Conservation (phyloP, 805 yeast species). For the Isabelozyma heimii region DNA sequence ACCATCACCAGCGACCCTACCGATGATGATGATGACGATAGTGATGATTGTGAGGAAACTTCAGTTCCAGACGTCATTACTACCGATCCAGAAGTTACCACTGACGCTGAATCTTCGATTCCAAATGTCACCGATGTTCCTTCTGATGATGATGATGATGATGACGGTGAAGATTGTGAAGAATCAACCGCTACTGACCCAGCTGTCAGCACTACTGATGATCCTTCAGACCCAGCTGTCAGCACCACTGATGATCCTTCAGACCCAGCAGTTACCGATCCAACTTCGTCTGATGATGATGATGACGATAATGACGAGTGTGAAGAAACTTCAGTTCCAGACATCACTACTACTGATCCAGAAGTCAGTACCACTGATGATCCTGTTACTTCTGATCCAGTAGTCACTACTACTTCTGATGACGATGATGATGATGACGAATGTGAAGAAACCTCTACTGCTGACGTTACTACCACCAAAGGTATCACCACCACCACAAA, state of each 20-base stretch:
- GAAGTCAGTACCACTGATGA: background rate
- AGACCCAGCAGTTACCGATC: too few species aligned
- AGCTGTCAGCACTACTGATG: background rate
- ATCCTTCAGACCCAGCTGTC: background rate
- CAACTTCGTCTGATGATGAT: conserved; percentile 4
- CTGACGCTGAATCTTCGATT: background rate
- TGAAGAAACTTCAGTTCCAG: conserved; percentile 4
- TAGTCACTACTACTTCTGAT: too few species aligned
- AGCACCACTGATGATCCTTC: conserved; percentile 3
- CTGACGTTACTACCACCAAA: background rate
- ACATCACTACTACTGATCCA: conserved; percentile 3
- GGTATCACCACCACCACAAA: conserved; percentile 5
- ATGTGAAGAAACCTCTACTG: conserved; percentile 3
- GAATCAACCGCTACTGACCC: background rate
- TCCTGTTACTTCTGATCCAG: background rate
- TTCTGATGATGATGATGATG: conserved; percentile 6
- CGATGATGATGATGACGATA: conserved; percentile 10
- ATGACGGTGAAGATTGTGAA: conserved; percentile 5
- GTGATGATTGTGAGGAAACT: conserved; percentile 5
- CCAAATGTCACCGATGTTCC: background rate
- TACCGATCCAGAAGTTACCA: conserved; percentile 1
- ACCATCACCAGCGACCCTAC: conserved; percentile 1
- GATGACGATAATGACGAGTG: conserved; percentile 10
- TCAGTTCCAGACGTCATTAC: conserved; percentile 2
- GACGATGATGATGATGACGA: too few species aligned